These are phyloP conservation scores for Tribonema minus DNA, from an alignment of 108 stramenopile genomes.

Conservation along the genomic window DNA sequence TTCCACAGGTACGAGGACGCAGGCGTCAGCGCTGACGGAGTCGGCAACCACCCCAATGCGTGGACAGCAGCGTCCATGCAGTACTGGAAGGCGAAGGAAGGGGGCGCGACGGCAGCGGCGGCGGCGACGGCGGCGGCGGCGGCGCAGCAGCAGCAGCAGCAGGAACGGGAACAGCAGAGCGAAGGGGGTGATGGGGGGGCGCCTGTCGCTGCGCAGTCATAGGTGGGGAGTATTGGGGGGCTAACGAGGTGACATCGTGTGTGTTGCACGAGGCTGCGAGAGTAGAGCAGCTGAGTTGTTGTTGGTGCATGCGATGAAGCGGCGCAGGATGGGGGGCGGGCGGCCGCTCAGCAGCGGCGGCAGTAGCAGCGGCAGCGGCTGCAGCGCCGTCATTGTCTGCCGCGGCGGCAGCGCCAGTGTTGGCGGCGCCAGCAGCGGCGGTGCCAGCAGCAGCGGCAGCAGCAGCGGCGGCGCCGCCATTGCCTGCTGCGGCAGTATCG, in stretches of 20 bases:
- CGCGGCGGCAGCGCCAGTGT: too few species aligned
- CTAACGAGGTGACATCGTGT: not conserved
- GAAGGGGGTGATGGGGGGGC: not conserved
- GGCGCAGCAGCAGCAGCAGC: not conserved
- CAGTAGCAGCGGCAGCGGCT: too few species aligned
- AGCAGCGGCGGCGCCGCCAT: too few species aligned
- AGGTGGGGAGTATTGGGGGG: not conserved
- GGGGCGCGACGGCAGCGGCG: not conserved
- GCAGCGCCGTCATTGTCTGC: too few species aligned
- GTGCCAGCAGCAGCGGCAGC: too few species aligned
- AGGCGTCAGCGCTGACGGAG: conserved; percentile 63
- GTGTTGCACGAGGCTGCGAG: not conserved
- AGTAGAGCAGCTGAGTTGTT: too few species aligned
- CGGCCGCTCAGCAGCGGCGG: too few species aligned
- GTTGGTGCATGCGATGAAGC: too few species aligned
- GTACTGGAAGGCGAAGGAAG: conserved; percentile 49
- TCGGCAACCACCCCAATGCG: conserved; percentile 94
- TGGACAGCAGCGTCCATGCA: conserved; percentile 80
- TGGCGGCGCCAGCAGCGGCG: too few species aligned
- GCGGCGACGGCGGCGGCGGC: not conserved
- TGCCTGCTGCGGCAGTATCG: too few species aligned
- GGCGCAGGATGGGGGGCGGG: too few species aligned
- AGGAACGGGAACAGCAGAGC: not conserved
- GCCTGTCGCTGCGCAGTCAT: not conserved
- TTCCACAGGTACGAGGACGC: conserved; percentile 2